Percentiles rank a stretch among this genome's conserved stretches.
These are phyloP conservation scores for Endotrypanum monterogeii DNA, from an alignment of 208 protist species.

Conservation along the genomic window DNA sequence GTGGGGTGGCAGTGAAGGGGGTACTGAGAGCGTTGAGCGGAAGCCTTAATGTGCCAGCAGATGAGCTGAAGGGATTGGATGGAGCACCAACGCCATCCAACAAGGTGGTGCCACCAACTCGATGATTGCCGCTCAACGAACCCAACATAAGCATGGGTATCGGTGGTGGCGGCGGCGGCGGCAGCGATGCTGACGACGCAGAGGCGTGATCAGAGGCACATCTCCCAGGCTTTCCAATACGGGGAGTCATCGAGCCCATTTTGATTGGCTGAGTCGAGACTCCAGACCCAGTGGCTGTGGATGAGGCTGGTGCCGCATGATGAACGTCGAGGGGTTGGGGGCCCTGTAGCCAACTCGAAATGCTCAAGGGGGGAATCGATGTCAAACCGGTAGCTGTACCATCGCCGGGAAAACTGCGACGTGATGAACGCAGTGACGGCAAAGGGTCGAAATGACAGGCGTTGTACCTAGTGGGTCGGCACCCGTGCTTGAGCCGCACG, in stretches of 20 bases:
- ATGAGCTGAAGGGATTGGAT: neutral
- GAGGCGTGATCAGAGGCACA: neutral
- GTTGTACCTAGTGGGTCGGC: neutral
- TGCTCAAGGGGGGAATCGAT: conserved; percentile 8
- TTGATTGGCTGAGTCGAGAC: neutral
- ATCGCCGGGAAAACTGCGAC: neutral
- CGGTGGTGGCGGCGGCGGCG: conserved; percentile 7
- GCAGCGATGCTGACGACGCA: neutral
- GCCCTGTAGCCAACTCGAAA: conserved; percentile 32
- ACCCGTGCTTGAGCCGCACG: neutral
- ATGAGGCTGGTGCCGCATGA: conserved; percentile 10
- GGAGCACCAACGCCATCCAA: neutral
- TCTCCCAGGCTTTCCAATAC: neutral
- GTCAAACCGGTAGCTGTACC: neutral
- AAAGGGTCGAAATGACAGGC: conserved; percentile 19
- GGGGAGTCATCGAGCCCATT: conserved; percentile 1
- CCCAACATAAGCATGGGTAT: conserved; percentile 11
- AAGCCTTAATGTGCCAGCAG: neutral
- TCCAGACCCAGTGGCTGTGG: neutral
- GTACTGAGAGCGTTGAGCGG: neutral
- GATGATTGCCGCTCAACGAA: neutral
- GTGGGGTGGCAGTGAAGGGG: neutral
- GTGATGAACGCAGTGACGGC: conserved; percentile 9
- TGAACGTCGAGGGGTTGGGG: conserved; percentile 30
- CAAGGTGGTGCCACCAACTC: neutral